Evolutionary conservation across 768 basidiomycete genomes (phyloP).

Genomic region (Sarcodon aspratus): DNA sequence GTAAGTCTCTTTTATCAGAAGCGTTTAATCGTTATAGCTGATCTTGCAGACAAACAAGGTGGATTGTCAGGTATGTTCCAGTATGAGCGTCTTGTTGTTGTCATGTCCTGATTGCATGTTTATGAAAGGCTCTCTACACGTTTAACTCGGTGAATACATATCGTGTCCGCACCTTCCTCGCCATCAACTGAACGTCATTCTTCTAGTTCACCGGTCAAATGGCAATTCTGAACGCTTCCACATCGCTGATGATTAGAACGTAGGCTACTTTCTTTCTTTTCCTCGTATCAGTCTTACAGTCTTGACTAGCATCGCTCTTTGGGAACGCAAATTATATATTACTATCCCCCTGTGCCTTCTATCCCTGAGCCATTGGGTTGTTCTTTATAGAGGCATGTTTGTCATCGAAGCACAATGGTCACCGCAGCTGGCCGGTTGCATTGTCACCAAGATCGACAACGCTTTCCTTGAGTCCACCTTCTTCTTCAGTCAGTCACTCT

Average conservation of each 20-base stretch:
- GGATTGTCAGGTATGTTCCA: neutral
- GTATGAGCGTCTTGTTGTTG: no score
- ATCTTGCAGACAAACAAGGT: constrained; percentile 26
- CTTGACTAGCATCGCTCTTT: constrained; percentile 47
- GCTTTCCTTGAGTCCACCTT: constrained; percentile 51
- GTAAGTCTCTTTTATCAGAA: constrained; percentile 17
- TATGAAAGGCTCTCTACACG: constrained; percentile 43
- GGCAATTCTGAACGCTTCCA: constrained; percentile 54
- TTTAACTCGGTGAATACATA: constrained; percentile 47
- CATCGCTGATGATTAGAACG: constrained; percentile 64
- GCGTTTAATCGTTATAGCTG: constrained; percentile 23
- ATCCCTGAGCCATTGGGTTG: constrained; percentile 51
- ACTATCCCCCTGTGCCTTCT: constrained; percentile 38
- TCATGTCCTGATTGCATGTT: no score
- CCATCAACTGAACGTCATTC: neutral
- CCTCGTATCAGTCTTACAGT: neutral
- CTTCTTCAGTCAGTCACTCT: constrained; percentile 47
- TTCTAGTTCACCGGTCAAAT: constrained; percentile 51
- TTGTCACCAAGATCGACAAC: constrained; percentile 41
- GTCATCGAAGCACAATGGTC: constrained; percentile 49
- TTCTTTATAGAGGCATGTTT: constrained; percentile 63
- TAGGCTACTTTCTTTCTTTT: constrained; percentile 17
- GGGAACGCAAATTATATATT: constrained; percentile 47
- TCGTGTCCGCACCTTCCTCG: constrained; percentile 1
- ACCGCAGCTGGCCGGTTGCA: constrained; percentile 25